Percentiles rank a stretch among this genome's conserved stretches.
These are phyloP conservation scores for Mayamaea pseudoterrestris DNA, from an alignment of 108 stramenopile species.

Conservation along the genomic window DNA sequence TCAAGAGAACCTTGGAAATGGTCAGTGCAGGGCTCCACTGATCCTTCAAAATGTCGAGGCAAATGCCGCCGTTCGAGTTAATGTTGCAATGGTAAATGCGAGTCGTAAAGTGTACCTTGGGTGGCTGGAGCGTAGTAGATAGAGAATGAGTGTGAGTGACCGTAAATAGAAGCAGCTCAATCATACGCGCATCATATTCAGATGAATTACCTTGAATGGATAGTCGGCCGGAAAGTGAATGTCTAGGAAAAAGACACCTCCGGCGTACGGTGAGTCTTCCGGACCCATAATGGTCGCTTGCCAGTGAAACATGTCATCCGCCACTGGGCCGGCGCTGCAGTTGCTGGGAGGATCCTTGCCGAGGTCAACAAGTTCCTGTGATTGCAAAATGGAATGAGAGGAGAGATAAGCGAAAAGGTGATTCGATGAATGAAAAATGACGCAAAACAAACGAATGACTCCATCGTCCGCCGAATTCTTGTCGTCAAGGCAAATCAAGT, in stretches of 20 bases:
- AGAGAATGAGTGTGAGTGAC: not conserved
- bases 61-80: constrained; percentile 97
- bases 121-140: constrained; percentile 33
- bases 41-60: constrained; percentile 99
- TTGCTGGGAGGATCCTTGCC: constrained; percentile 98
- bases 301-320: constrained; percentile 98
- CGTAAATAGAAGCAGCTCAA: not conserved
- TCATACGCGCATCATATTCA: not conserved
- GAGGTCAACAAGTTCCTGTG: constrained; percentile 89
- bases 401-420: not conserved
- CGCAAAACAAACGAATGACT: not conserved
- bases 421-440: not conserved
- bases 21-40: constrained; percentile 99
- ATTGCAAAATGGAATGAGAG: not conserved
- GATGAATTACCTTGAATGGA: constrained; percentile 59
- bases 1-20: constrained; percentile 96
- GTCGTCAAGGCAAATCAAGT: not conserved
- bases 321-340: constrained; percentile 99
- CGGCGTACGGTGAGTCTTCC: constrained; percentile 92
- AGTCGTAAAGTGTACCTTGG: constrained; percentile 95
- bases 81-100: constrained; percentile 98
- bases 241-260: constrained; percentile 95
- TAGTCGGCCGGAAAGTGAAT: constrained; percentile 97
- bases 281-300: constrained; percentile 98
- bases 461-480: not conserved